phyloP scores from a whole-genome alignment of 805 yeast species.

The Metschnikowia borealis region DNA sequence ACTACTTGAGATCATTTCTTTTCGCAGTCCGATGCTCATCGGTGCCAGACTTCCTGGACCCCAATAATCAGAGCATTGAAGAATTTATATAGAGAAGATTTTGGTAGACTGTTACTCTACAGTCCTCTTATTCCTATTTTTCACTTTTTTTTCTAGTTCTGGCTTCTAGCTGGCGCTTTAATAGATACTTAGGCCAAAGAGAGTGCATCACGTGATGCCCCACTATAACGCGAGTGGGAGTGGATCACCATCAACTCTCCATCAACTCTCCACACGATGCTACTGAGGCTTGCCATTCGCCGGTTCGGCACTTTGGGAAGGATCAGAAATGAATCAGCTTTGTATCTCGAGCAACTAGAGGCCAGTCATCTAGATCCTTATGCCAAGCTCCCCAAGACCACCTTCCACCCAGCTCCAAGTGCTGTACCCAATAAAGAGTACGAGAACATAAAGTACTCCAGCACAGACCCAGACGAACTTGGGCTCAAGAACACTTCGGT shows the following conservation, averaged over 20 bases:
- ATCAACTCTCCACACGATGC: not conserved
- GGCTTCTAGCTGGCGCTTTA: not conserved
- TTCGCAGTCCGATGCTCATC: constrained; percentile 17
- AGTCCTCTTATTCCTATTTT: not conserved
- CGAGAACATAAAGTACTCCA: constrained; percentile 8
- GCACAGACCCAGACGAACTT: constrained; percentile 9
- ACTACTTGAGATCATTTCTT: not conserved
- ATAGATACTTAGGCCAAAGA: not conserved
- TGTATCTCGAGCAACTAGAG: not conserved
- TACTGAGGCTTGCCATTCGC: constrained; percentile 1
- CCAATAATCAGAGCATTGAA: too few species aligned
- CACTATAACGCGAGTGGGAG: constrained; percentile 1
- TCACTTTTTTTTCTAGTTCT: not conserved
- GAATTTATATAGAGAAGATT: too few species aligned
- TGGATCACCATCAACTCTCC: not conserved
- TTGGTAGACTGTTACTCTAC: too few species aligned
- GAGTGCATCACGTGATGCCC: not conserved
- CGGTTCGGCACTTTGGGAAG: constrained; percentile 3
- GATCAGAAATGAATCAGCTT: not conserved
- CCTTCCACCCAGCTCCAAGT: constrained; percentile 1
- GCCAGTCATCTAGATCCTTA: constrained; percentile 10
- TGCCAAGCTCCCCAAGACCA: constrained; percentile 9
- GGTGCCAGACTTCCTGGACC: not conserved
- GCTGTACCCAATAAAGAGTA: constrained; percentile 1
- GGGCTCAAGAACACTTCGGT: constrained; percentile 12